Evolutionary conservation across 2,329 filamentous ascomycete species (phyloP), one percentile per base, ranked within the genome.

Genomic region (Corynespora cassiicola): DNA sequence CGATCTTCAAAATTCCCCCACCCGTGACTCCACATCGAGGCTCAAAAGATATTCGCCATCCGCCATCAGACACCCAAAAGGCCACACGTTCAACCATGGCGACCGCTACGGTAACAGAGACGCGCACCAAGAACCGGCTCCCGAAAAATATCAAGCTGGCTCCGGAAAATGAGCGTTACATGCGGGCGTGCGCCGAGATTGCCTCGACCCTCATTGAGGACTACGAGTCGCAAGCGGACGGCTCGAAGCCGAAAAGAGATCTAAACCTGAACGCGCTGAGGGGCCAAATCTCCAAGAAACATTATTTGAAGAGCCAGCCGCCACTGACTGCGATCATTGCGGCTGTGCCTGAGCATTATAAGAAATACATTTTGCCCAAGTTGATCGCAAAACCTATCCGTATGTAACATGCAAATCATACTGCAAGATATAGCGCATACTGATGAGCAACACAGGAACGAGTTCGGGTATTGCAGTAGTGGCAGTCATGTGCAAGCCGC

Each of bases 401-500:
- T 87, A 78, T 59, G 79, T 74, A 19, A 2, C 12, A 25, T 30
- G 31, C 25, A 7, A 17, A 16, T 19, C 27, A 21, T 7, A 14
- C 29, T 12, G 23, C 16, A 16, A 22, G 28, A 21, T 7, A 14
- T 29, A 10, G 23, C 16, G 23, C 7, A 29, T 29, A 28, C 16
- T 29, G 6, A 5, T 11, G 10, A 5, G 25, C 21, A n/a, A n/a
- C 30, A 8, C 50, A 88, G 84, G 90, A 58, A 96, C 92, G 11
- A 95, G 92, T 0, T 96, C 91, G 35, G 94, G 94, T 41, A 99
- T 99, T 58, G 94, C 94, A 2, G 94, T 99, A 7, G 94, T 99
- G 30, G 94, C 95, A 27, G 95, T 99, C 54, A 99, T 99, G 94
- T 97, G 94, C 80, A 99, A 99, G 71, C 94, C 94, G 16, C 94